Base-by-base conservation (phyloP, 1,284 basidiomycete genomes). In the Malassezia equina region DNA sequence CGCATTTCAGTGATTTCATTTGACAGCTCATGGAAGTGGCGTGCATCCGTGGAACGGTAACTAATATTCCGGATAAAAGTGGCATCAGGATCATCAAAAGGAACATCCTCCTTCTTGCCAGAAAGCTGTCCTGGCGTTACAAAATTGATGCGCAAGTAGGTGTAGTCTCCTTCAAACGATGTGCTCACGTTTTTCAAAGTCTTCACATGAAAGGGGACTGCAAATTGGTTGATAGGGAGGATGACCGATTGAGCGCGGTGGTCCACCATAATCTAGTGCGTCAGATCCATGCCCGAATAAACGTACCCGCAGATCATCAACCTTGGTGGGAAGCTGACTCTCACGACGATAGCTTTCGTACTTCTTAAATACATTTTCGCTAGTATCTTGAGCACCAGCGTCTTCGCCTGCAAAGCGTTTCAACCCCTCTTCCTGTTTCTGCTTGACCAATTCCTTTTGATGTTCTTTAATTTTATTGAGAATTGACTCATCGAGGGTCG, bases 41-140 rank as follows among this genome's bases (percentile, higher is more conserved):
- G 84, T 15, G 83, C 82, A 67, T 98, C 91, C 12, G 84, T 81
- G 3, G 89, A 93, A 45, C 93, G 86, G 77, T 93, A 98, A 0
- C 89, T 90, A 59, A 94, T 82, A 4, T 90, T 95, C 50, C 91
- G 88, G 66, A 98, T 85, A 69, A 98, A 99, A 3, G 90, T 96
- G 0, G 93, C 85, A 61, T 94, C 88, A 1, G 93, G 90, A 73
- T 96, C 88, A 76, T 98, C 93, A 67, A 98, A 98, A 0, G 94
- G 94, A 84, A 90, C 95, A 65, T 99, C 94, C 73, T 99, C 94
- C 78, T 99, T 98, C 79, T 94, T 95, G 34, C 94, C 94, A 0
- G 90, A 86, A 44, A 96, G 84, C 74, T 96, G 91, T 45, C 94
- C 94, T 1, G 94, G 94, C 0, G 91, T 94, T 75, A 96, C 90